Evolutionary conservation across 2,329 filamentous ascomycete genomes (phyloP).

Genomic region (Xylariaceae sp.): DNA sequence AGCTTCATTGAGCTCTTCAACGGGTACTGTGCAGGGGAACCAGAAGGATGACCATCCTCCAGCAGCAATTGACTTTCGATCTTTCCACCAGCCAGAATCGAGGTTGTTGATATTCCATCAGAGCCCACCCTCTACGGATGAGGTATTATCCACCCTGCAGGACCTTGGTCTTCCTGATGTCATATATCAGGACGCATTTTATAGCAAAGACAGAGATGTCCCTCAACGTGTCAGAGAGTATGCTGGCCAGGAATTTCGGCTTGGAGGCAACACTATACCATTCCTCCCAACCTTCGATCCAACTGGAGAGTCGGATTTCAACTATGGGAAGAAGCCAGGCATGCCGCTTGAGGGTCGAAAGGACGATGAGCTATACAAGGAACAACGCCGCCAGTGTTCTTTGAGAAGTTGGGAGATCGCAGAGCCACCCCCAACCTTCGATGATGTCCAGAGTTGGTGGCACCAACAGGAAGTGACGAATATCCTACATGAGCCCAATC

Average conservation of each 20-base stretch:
- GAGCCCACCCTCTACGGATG: slow-evolving; percentile 27
- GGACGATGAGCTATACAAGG: slow-evolving; percentile 42
- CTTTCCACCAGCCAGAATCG: slow-evolving; percentile 15
- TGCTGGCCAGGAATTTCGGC: slow-evolving; percentile 75
- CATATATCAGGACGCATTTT: slow-evolving; percentile 80
- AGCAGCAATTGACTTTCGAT: too few relatives aligned
- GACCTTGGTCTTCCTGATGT: slow-evolving; percentile 54
- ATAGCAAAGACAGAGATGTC: slow-evolving; percentile 76
- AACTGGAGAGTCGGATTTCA: slow-evolving; percentile 47
- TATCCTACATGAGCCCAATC: slow-evolving; percentile 10
- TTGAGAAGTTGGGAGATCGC: slow-evolving; percentile 72
- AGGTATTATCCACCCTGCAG: slow-evolving; percentile 50
- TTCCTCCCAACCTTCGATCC: slow-evolving; percentile 75
- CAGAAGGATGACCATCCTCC: too few relatives aligned
- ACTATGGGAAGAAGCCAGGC: slow-evolving; percentile 44
- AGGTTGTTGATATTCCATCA: slow-evolving; percentile 25
- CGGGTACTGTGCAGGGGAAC: slow-evolving; percentile 8
- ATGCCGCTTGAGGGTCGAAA: slow-evolving; percentile 40
- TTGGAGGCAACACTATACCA: slow-evolving; percentile 67
- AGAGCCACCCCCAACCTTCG: slow-evolving; percentile 58
- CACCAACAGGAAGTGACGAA: slow-evolving; percentile 26
- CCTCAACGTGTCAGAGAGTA: slow-evolving; percentile 73
- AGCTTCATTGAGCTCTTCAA: slow-evolving; percentile 11
- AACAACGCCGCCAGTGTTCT: slow-evolving; percentile 49
- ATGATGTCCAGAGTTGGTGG: slow-evolving; percentile 66